These are phyloP conservation scores for Rhizomucor miehei DNA, from an alignment of 371 early-diverging fungal species.

Conservation along the genomic window DNA sequence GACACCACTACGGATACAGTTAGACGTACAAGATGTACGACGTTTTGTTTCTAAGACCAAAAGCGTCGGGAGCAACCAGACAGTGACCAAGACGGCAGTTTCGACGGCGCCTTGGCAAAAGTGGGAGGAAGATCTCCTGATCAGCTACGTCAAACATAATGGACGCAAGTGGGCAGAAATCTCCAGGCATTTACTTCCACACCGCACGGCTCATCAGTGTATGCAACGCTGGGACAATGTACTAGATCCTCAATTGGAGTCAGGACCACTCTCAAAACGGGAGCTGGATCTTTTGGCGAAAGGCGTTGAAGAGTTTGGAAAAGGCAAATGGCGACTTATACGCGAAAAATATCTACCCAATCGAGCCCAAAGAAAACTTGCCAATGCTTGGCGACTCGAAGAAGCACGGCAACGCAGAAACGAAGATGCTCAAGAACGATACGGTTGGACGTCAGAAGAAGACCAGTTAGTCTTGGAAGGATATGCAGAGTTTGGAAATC, in stretches of 20 bases:
- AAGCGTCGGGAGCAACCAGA: no score
- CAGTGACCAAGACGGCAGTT: no score
- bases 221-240: constrained; percentile 23
- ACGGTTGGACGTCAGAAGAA: constrained; percentile 33
- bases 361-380: constrained; percentile 22
- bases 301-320: constrained; percentile 17
- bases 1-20: no score
- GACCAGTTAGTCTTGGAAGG: constrained; percentile 24
- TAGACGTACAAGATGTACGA: no score
- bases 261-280: constrained; percentile 24
- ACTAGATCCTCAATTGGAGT: constrained; percentile 16
- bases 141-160: constrained; percentile 27
- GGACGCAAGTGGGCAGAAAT: constrained; percentile 29
- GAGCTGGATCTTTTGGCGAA: constrained; percentile 18
- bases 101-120: constrained; percentile 22
- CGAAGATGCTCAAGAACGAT: background rate
- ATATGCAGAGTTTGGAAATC: constrained; percentile 14
- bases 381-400: constrained; percentile 19
- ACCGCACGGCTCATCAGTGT: constrained; percentile 21
- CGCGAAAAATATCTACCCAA: constrained; percentile 23
- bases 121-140: constrained; percentile 37
- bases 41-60: no score
- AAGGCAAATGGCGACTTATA: constrained; percentile 25
- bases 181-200: constrained; percentile 35
- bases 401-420: no score